A percentile compares a stretch with the other conserved stretches of the same genome.
Conservation (phyloP, 2,329 filamentous ascomycete species). For the Aspergillus vadensis region DNA sequence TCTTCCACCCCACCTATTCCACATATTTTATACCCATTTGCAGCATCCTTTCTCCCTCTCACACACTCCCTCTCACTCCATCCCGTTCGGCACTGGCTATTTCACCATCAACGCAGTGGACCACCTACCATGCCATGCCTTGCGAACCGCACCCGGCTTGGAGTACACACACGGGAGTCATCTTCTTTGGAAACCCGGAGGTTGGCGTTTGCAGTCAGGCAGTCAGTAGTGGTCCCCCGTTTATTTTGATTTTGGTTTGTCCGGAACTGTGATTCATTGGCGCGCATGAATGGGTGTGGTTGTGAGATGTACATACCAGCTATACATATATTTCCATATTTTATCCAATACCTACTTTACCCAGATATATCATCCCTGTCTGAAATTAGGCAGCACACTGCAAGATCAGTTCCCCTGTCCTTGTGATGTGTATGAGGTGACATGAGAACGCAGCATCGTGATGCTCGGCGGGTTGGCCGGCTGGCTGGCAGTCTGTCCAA, state of each 20-base stretch:
- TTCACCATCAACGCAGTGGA: not conserved
- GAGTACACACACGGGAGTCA: not conserved
- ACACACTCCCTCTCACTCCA: not conserved
- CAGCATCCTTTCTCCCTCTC: slow-evolving; percentile 9
- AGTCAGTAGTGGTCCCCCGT: not conserved
- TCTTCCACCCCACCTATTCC: not conserved
- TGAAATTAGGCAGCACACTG: not conserved
- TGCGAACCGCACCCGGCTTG: not conserved
- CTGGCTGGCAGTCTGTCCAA: too few relatives aligned
- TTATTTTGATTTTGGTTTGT: not conserved
- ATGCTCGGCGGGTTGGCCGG: too few relatives aligned
- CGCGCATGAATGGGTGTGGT: not conserved
- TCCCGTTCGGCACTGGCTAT: not conserved
- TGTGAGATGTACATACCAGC: slow-evolving; percentile 2
- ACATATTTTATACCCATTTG: slow-evolving; percentile 20
- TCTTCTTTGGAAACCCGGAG: not conserved
- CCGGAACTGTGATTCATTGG: not conserved
- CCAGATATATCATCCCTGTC: not conserved
- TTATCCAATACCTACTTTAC: not conserved
- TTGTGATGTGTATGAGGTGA: too few relatives aligned
- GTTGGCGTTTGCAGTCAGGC: not conserved
- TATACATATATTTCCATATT: not conserved
- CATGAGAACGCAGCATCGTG: too few relatives aligned
- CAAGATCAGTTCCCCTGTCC: not conserved
- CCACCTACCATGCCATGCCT: not conserved